phyloP scores from a whole-genome alignment of 495 filamentous ascomycete species.

The Xylaria nigripes region DNA sequence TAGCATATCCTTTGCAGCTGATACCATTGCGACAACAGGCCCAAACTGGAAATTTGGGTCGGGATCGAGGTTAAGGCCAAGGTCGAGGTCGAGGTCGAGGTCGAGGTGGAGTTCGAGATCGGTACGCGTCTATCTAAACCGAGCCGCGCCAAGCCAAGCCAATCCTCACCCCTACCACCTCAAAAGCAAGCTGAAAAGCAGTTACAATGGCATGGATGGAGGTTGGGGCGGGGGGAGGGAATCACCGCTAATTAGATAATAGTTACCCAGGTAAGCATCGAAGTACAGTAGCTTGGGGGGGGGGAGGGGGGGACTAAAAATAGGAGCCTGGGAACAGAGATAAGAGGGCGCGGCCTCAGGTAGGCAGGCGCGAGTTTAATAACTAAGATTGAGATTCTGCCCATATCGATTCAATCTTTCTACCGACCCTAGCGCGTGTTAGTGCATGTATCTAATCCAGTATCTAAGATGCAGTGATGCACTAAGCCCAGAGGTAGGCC shows the following conservation, averaged over 20 bases:
- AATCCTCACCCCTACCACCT: slow-evolving; percentile 11
- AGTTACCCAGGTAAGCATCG: background rate
- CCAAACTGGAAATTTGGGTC: background rate
- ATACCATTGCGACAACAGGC: slow-evolving; percentile 9
- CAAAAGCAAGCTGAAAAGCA: background rate
- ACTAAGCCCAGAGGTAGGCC: too few species aligned
- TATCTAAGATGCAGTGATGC: background rate
- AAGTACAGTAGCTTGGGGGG: background rate
- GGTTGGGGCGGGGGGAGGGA: background rate
- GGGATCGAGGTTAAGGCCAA: background rate
- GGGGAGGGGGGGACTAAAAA: background rate
- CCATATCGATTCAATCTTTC: background rate
- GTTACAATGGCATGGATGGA: slow-evolving; percentile 5
- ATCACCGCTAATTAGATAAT: background rate
- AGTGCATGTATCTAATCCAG: background rate
- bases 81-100: background rate
- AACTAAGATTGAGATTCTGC: too few species aligned
- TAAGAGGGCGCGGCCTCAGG: background rate
- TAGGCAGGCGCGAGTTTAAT: background rate
- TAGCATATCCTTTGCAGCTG: slow-evolving; percentile 33
- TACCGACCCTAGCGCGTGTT: background rate
- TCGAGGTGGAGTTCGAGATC: slow-evolving; percentile 12
- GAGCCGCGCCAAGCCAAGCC: slow-evolving; percentile 1
- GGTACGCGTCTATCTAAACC: slow-evolving; percentile 8
- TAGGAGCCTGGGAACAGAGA: background rate